Base-by-base conservation (phyloP, 345 rosid genomes). In the Passiflora organensis region DNA sequence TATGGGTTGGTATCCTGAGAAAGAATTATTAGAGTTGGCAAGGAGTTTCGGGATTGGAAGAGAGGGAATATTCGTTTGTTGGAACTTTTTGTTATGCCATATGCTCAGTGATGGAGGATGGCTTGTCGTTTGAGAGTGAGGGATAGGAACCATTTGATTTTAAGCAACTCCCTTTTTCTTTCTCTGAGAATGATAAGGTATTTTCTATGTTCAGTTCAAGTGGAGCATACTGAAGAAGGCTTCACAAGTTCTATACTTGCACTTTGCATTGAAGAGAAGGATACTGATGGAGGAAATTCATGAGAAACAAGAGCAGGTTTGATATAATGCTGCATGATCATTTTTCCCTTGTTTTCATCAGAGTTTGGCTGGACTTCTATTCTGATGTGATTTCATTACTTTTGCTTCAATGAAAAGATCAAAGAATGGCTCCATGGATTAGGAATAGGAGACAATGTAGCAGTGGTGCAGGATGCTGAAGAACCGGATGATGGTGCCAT, bases 401-500 rank as follows among this genome's bases (percentile, higher is more conserved):
- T 39, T 39, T 32, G 19, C 51, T 32, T n/a, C 19, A 34, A 21
- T 53, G 51, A 54, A 25, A 25, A 91, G 95, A 96, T 81, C 69
- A 88, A 74, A 80, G 98, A 91, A 51, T 91, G 98, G 95, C 78
- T 91, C 5, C 83, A 82, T n/a, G 82, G 79, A 68, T 63, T 91
- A 59, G 98, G 96, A 74, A 77, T 91, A 43, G 79, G 77, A 43
- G 98, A 88, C 63, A 86, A 77, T 13, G 70, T 68, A 18, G 71
- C 85, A 20, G 83, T 84, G 9, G 79, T 88, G 37, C 90, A 85
- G 66, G 98, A 91, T 68, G 90, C 63, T 24, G 96, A 88, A 34
- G 98, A 91, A 65, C 95, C 96, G 0, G 96, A 88, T 48, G 98
- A 91, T 12, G 95, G 95, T 60, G 85, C 95, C 25, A 56, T 86